A percentile compares a stretch with the other conserved stretches of the same genome.
phyloP scores from a whole-genome alignment of 2,329 filamentous ascomycete species.

The Sphaerulina populicola region DNA sequence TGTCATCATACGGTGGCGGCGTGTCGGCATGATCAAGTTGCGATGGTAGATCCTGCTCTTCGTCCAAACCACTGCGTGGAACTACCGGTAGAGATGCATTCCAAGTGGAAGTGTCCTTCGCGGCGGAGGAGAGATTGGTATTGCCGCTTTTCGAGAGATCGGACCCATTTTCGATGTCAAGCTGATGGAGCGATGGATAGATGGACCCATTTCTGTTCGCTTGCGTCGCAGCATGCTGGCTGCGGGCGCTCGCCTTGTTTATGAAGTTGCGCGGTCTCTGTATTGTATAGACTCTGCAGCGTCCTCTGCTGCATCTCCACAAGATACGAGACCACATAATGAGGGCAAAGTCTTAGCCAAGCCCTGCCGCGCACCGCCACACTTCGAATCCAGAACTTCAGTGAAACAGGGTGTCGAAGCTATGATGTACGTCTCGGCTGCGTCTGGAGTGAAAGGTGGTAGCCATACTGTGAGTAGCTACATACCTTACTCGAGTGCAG shows the following conservation, averaged over 20 bases:
- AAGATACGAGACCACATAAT: constrained; percentile 4
- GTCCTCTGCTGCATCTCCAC: background rate
- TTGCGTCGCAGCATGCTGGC: background rate
- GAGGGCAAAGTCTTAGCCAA: background rate
- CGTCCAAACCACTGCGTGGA: background rate
- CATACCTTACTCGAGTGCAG: background rate
- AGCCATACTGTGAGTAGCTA: background rate
- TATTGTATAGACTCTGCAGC: background rate
- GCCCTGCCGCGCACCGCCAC: background rate
- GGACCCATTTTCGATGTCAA: background rate
- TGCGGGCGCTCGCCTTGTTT: background rate
- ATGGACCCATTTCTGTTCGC: background rate
- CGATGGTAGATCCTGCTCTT: background rate
- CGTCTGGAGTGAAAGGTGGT: background rate
- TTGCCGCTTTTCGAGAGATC: background rate
- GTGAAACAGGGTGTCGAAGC: background rate
- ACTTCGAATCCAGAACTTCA: background rate
- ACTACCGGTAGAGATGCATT: background rate
- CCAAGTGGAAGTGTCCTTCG: background rate
- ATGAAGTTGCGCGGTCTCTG: background rate
- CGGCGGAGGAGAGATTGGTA: background rate
- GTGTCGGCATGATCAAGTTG: no score
- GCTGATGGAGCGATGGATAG: background rate
- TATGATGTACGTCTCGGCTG: background rate
- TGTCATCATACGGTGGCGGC: no score